These are phyloP conservation scores for Kurtzmaniella quercitrusa DNA, from an alignment of 1,139 yeast genomes.

Conservation along the genomic window DNA sequence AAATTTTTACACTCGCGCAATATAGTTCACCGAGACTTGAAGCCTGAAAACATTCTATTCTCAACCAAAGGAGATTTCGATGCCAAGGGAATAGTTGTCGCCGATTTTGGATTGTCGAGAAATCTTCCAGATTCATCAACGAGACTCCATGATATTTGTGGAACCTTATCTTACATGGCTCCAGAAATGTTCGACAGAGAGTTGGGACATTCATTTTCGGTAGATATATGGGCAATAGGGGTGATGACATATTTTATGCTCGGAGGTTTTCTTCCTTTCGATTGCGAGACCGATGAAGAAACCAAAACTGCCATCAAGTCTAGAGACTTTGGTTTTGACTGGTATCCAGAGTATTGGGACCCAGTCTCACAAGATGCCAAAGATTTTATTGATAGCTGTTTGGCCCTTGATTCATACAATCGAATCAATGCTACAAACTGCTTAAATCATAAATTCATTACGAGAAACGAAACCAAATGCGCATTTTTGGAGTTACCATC, in stretches of 20 bases:
- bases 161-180: slow-evolving; percentile 75
- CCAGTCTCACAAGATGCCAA: slow-evolving; percentile 52
- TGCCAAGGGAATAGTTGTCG: slow-evolving; percentile 51
- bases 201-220: slow-evolving; percentile 54
- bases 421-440: slow-evolving; percentile 50
- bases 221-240: slow-evolving; percentile 79
- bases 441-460: slow-evolving; percentile 46
- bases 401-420: slow-evolving; percentile 39
- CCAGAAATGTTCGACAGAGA: slow-evolving; percentile 56
- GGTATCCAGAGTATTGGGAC: slow-evolving; percentile 55
- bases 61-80: slow-evolving; percentile 12
- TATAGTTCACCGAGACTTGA: slow-evolving; percentile 42
- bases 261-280: slow-evolving; percentile 78
- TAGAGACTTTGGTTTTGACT: slow-evolving; percentile 56
- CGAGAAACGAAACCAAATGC: neutral
- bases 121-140: slow-evolving; percentile 12
- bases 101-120: slow-evolving; percentile 68
- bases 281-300: slow-evolving; percentile 68
- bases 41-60: slow-evolving; percentile 39
- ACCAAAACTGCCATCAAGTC: slow-evolving; percentile 58
- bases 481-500: neutral
- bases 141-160: slow-evolving; percentile 40
- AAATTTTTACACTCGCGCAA: slow-evolving; percentile 27
- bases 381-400: slow-evolving; percentile 57
- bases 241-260: slow-evolving; percentile 68